Base-by-base conservation (phyloP, 2,329 filamentous ascomycete species). In the Trichoderma cornu-damae region DNA sequence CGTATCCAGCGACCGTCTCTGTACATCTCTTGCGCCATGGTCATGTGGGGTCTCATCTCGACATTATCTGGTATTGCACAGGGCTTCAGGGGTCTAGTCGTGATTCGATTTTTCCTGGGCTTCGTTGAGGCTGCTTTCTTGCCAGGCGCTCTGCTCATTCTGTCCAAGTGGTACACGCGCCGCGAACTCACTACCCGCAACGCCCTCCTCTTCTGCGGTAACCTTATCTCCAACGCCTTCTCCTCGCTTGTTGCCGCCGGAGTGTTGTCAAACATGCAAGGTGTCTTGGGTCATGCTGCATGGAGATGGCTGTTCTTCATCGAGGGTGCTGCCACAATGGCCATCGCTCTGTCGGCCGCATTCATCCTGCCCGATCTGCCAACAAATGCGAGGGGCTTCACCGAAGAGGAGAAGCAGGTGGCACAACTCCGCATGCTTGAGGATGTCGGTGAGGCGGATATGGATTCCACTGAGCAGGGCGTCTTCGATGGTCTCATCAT, bases 131-230 rank as follows among this genome's bases (percentile, higher is more conserved):
- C 85, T 0, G 83, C 83, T 1, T 86, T 86, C 67, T 73, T 86
- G 24, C 84, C 85, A 0, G 85, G 85, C 40, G 81, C 81, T 0
- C 74, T 87, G 9, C 75, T 86, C 42, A 81, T 86, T 44, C 74
- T 87, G 18, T 84, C 81, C 0, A 83, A 85, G 63, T 88, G 84
- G 79, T 88, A 88, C 68, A 87, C 84, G 1, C 77, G 83, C 47
- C 77, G 79, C 49, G 81, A 83, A 69, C 64, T 84, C 60, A 76
- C 78, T 12, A 70, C 72, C 54, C 72, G 81, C 51, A 82, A 83
- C 62, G 80, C 81, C 56, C 75, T 84, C 28, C 68, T 85, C 20
- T 84, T 83, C 68, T 80, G 80, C 60, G 80, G 81, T 2, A 83
- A 82, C 64, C 76, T 83, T 61, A 77, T 84, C 61, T 81, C 81